Percentiles rank a stretch among this genome's conserved stretches.
Conservation (phyloP, 768 basidiomycete species). For the Naganishia friedmannii region DNA sequence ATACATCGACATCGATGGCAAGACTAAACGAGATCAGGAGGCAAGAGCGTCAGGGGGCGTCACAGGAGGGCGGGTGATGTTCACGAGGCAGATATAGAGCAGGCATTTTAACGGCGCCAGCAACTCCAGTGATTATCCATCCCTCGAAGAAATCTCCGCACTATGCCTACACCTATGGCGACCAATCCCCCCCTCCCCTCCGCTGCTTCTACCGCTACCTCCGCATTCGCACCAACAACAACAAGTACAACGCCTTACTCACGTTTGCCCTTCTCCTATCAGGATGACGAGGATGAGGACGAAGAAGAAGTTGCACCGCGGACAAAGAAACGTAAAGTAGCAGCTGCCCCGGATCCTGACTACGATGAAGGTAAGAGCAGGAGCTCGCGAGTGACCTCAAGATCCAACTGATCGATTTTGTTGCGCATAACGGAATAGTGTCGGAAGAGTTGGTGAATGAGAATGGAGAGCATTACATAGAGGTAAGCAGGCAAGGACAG, state of each 20-base stretch:
- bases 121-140: not conserved
- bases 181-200: not conserved
- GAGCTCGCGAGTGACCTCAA: not conserved
- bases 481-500: not conserved
- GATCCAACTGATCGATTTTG: not conserved
- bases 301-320: not conserved
- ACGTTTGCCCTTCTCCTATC: not conserved
- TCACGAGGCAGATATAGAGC: no score
- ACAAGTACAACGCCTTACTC: not conserved
- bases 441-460: not conserved
- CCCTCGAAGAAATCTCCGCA: not conserved
- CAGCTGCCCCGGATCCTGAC: not conserved
- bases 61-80: no score
- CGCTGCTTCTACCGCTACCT: not conserved
- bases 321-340: constrained; percentile 13
- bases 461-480: constrained; percentile 13
- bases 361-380: not conserved
- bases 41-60: no score
- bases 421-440: not conserved
- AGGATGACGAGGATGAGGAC: not conserved
- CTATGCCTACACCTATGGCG: no score
- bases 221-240: not conserved
- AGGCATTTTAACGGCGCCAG: not conserved
- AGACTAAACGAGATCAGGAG: no score
- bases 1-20: no score